Evolutionary conservation across 2,329 filamentous ascomycete genomes (phyloP), one percentile per base, ranked within the genome.

Genomic region (Ophiostoma tasmaniense): DNA sequence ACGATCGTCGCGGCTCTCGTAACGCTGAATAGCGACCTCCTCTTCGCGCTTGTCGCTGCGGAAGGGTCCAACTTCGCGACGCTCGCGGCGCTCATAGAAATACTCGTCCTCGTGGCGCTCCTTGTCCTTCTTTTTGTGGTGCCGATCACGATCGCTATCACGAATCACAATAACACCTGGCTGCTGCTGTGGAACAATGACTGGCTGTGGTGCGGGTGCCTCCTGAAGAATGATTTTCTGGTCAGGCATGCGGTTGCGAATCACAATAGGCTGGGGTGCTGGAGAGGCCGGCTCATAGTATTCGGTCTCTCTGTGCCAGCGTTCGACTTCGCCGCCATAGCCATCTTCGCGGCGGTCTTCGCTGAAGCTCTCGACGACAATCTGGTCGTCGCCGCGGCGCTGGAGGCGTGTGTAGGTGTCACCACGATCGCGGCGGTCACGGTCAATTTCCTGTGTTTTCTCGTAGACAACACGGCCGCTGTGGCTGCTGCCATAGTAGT

Each of bases 291-390:
- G 82, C 62, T 82, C 79, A 73, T 84, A 89, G 75, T 87, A 89
- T 73, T 89, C 87, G 2, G 85, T 86, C 75, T 89, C 86, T 75
- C 83, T 84, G 74, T 83, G 83, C 74, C 86, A 87, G 74, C 81
- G 82, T 75, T 89, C 86, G 59, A 87, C 74, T 22, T 88, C 84
- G 69, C 79, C 80, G 62, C 80, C 80, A 28, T 76, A 73, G 30
- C 72, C 71, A 33, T 84, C 82, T 62, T 83, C 82, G 35, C 80
- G 77, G 65, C 80, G 81, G 72, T 85, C 83, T 68, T 85, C 79
- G 20, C 79, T 79, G 67, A 83, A 83, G 73, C 83, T 83, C 73
- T 87, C 84, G 71, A 87, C 77, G 68, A 83, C 81, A 45, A 87
- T 73, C 14, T 71, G 67, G 68, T 72, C 72, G 30, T 87, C 85